These are phyloP conservation scores for Solanum bulbocastanum DNA, from an alignment of 257 asterid genomes.

Conservation along the genomic window DNA sequence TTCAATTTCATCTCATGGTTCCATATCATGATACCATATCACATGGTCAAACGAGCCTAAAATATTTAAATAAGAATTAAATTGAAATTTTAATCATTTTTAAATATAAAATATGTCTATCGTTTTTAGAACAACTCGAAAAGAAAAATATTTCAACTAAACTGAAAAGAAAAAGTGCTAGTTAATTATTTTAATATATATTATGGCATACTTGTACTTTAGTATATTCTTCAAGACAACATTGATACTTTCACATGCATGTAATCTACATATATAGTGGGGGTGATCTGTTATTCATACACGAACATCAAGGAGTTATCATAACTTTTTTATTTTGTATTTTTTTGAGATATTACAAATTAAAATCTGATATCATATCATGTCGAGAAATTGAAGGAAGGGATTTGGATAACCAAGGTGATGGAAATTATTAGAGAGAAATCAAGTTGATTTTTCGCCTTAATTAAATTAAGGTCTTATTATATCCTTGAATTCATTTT, in stretches of 20 bases:
- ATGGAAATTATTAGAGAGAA: neutral
- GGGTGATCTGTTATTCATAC: neutral
- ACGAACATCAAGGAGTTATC: neutral
- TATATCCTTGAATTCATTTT: too few relatives aligned
- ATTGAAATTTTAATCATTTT: accelerated
- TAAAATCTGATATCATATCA: neutral
- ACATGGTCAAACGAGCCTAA: too few relatives aligned
- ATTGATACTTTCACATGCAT: neutral
- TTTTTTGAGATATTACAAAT: neutral
- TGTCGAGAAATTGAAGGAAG: neutral
- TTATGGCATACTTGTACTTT: neutral
- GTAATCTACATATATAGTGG: neutral
- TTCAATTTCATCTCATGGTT: too few relatives aligned
- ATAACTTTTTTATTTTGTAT: neutral
- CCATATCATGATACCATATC: too few relatives aligned
- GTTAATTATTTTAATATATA: neutral
- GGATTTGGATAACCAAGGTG: neutral
- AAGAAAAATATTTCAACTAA: neutral
- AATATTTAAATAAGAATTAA: neutral
- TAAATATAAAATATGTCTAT: too few relatives aligned
- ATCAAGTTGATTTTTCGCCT: neutral
- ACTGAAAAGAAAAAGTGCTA: neutral
- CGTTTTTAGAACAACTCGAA: neutral
- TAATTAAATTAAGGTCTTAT: too few relatives aligned
- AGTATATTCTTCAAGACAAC: neutral